A percentile compares a stretch with the other conserved stretches of the same genome.
Evolutionary conservation across 495 filamentous ascomycete genomes (phyloP).

Genomic region (Aspergillus hancockii): DNA sequence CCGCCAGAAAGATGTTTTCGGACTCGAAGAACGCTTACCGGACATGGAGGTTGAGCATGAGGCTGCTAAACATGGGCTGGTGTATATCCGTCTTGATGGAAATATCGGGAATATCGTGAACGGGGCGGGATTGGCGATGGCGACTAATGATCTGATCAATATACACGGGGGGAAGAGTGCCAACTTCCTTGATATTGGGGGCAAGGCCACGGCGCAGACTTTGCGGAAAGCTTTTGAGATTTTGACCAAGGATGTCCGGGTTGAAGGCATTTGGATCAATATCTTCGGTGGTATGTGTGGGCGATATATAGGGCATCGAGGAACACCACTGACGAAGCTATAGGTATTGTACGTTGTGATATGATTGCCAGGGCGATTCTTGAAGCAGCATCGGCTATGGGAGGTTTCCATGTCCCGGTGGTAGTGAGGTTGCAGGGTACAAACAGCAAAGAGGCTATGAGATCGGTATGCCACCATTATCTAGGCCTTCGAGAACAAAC

Average conservation of each 20-base stretch:
- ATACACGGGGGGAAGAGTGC: slow-evolving; percentile 31
- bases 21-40: slow-evolving; percentile 19
- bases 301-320: too few species aligned
- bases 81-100: slow-evolving; percentile 33
- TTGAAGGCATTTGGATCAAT: slow-evolving; percentile 31
- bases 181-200: slow-evolving; percentile 37
- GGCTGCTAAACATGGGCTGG: slow-evolving; percentile 26
- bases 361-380: slow-evolving; percentile 39
- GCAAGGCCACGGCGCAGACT: slow-evolving; percentile 29
- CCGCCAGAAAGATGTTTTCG: slow-evolving; percentile 28
- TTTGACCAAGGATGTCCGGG: slow-evolving; percentile 21
- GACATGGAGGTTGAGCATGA: slow-evolving; percentile 26
- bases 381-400: slow-evolving; percentile 22
- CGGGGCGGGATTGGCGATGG: slow-evolving; percentile 38
- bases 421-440: slow-evolving; percentile 37
- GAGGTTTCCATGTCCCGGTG: slow-evolving; percentile 30
- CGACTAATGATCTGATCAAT: slow-evolving; percentile 36
- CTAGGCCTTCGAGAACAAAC: too few species aligned
- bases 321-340: not conserved
- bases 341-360: slow-evolving; percentile 38
- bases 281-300: slow-evolving; percentile 35
- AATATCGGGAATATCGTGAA: slow-evolving; percentile 39
- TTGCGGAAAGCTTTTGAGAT: slow-evolving; percentile 33
- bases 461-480: slow-evolving; percentile 20
- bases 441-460: slow-evolving; percentile 26